Conservation (phyloP, 2,329 filamentous ascomycete genomes). For the Aureobasidium sp. region DNA sequence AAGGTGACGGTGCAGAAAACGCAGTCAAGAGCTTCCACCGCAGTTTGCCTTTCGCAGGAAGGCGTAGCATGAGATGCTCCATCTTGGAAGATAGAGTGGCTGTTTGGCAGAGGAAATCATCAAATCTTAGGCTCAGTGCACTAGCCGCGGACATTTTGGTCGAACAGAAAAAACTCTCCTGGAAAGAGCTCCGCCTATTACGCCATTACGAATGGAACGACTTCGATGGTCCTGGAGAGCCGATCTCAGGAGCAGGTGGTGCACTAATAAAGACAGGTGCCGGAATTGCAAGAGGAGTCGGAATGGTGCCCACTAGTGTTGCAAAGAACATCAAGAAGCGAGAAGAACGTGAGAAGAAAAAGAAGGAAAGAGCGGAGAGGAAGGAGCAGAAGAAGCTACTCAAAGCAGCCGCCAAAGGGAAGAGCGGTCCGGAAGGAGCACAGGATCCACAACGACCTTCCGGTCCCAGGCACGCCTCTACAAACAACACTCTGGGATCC, state of each 20-base stretch:
- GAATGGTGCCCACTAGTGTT: slow-evolving; percentile 53
- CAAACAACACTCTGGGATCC: slow-evolving; percentile 20
- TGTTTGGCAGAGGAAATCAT: slow-evolving; percentile 56
- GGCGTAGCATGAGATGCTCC: slow-evolving; percentile 52
- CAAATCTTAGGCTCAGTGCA: slow-evolving; percentile 51
- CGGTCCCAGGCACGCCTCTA: slow-evolving; percentile 18
- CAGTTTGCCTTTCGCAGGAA: slow-evolving; percentile 42
- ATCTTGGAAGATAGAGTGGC: slow-evolving; percentile 55
- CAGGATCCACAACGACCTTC: not conserved
- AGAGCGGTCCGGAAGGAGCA: not conserved
- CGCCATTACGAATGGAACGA: slow-evolving; percentile 68
- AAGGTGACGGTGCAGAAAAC: slow-evolving; percentile 60
- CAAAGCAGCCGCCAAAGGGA: slow-evolving; percentile 9
- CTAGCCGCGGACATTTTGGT: slow-evolving; percentile 59
- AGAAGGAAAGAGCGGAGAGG: slow-evolving; percentile 29
- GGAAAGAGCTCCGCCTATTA: slow-evolving; percentile 54
- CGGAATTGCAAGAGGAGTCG: slow-evolving; percentile 53
- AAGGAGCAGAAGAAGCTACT: slow-evolving; percentile 20
- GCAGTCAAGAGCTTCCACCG: slow-evolving; percentile 59
- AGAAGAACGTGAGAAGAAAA: slow-evolving; percentile 42
- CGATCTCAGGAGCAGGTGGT: slow-evolving; percentile 56
- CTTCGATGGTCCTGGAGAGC: slow-evolving; percentile 66
- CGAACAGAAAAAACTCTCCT: slow-evolving; percentile 50
- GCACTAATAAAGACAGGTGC: slow-evolving; percentile 52
- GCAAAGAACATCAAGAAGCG: slow-evolving; percentile 49